Base-by-base conservation (phyloP, 2,329 filamentous ascomycete species). In the Cladosporium sp. region DNA sequence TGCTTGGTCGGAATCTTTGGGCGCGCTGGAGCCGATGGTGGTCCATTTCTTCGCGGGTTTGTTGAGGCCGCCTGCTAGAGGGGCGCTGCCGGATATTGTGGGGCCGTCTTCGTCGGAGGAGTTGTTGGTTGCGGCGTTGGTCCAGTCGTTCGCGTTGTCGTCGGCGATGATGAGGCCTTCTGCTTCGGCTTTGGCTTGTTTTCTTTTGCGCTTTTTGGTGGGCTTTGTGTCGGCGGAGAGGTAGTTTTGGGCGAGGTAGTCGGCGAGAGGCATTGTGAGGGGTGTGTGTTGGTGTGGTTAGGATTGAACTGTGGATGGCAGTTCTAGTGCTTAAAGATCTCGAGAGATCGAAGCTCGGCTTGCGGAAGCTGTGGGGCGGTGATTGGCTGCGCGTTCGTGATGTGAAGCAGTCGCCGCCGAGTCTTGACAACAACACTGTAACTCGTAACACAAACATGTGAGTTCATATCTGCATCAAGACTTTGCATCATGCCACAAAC, bases 241-340 rank as follows among this genome's bases (percentile, higher is more conserved):
- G 77, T 99, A 99, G 78, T 93, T 95, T 68, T 92, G 90, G 43
- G 94, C 93, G 39, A 99, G 87, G 75, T 98, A 99, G 74, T 89
- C 88, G 66, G 92, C 89, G 70, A 97, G 85, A 64, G 85, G 83
- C 85, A 89, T 89, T 68, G 21, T 51, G 36, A 11, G 21, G 46
- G 43, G 39, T 36, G 32, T 3, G 13, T 46, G n/a, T 46, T 21
- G 46, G 21, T 34, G 48, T 62, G 43, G 14, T 32, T 21, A 28
- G 16, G 25, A 13, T 6, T 25, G 23, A 18, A 28, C 1, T 21
- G 51, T 21, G n/a, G 18, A 21, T 56, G 18, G 28, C 8, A 46
- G 39, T 7, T 13, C 39, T 30, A 32, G 10, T 28, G 14, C 34
- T 26, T 36, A 58, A 54, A 46, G 51, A 34, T 58, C 30, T 39